Evolutionary conservation across 306 rosid genomes (phyloP), one percentile per base, ranked within the genome.

Genomic region (Pueraria montana): DNA sequence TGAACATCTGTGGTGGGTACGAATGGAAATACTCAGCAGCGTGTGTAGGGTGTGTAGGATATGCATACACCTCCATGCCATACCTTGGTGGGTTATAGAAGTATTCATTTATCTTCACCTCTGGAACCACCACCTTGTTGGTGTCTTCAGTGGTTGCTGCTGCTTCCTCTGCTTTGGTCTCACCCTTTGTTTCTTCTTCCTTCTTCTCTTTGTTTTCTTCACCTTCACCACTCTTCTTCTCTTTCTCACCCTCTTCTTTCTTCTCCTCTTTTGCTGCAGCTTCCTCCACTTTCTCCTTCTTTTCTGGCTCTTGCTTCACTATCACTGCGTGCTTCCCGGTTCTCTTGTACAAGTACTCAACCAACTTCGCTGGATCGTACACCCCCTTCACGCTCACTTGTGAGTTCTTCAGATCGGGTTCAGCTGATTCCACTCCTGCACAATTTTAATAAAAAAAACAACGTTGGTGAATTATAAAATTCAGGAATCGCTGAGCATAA

Each of bases 381-480:
- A 65, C 87, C 0, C 99, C 99, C 82, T 90, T 95, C 77, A 95
- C 99, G 3, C 72, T 87, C 50, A 93, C 99, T 40, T 84, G 71
- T 0, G 96, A 92, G 58, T 87, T 85, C 76, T 92, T 92, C 56
- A 93, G 86, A 92, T 95, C 97, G 0, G 99, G 75, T 36, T 91
- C 96, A 0, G 87, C 98, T 24, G 89, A 87, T 82, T 95, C 97
- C 91, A 95, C 99, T 9, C 97, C 99, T 95, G 74, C 63, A 8
- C 2, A 79, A 55, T 53, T 21, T 40, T 5, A 5, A 40, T 10
- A 20, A 72, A 20, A 83, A 36, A 11, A 1, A 4, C 1, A 27
- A 27, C 32, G 32, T 20, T 13, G 13, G 0, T 27, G 3, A 20
- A 49, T 65, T 34, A 7, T 6, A 11, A 7, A 53, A 58, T 8